These are phyloP conservation scores for Sporothrix phasma DNA, from an alignment of 2,329 filamentous ascomycete genomes.

Conservation along the genomic window DNA sequence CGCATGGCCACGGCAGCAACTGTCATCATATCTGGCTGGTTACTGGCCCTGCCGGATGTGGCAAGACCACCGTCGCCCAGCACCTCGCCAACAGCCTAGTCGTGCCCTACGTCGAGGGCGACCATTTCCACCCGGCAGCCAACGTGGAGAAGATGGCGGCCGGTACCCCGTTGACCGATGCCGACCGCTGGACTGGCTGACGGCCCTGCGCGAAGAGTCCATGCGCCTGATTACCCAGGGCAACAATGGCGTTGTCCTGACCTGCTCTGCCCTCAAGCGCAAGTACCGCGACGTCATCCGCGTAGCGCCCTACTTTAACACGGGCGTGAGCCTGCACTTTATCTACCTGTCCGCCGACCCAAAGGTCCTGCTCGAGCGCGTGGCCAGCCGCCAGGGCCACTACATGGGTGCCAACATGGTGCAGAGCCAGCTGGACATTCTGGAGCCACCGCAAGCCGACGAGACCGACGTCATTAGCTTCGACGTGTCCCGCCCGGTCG, in stretches of 20 bases:
- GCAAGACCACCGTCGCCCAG: conserved; percentile 66
- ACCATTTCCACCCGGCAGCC: conserved; percentile 66
- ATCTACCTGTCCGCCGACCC: conserved; percentile 79
- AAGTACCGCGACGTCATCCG: conserved; percentile 93
- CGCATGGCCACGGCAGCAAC: conserved; percentile 12
- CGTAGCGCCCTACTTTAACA: conserved; percentile 65
- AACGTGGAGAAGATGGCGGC: conserved; percentile 88
- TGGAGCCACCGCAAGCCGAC: conserved; percentile 69
- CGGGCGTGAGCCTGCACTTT: conserved; percentile 74
- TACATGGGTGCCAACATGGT: conserved; percentile 98
- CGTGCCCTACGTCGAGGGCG: conserved; percentile 66
- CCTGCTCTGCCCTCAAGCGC: conserved; percentile 90
- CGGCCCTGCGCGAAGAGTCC: conserved; percentile 60
- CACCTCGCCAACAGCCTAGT: conserved; percentile 52
- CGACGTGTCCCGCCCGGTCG: conserved; percentile 51
- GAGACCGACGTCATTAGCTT: conserved; percentile 64
- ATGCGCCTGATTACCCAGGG: conserved; percentile 46
- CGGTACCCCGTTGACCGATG: conserved; percentile 77
- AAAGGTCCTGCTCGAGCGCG: conserved; percentile 63
- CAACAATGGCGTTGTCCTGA: conserved; percentile 73
- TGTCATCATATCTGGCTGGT: conserved; percentile 68
- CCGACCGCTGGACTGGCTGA: conserved; percentile 96
- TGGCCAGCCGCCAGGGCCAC: conserved; percentile 65
- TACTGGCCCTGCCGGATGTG: conserved; percentile 68
- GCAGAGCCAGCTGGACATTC: conserved; percentile 73